A percentile compares a stretch with the other conserved stretches of the same genome.
Conservation (phyloP, 2,329 filamentous ascomycete genomes). For the Venturia aucupariae region DNA sequence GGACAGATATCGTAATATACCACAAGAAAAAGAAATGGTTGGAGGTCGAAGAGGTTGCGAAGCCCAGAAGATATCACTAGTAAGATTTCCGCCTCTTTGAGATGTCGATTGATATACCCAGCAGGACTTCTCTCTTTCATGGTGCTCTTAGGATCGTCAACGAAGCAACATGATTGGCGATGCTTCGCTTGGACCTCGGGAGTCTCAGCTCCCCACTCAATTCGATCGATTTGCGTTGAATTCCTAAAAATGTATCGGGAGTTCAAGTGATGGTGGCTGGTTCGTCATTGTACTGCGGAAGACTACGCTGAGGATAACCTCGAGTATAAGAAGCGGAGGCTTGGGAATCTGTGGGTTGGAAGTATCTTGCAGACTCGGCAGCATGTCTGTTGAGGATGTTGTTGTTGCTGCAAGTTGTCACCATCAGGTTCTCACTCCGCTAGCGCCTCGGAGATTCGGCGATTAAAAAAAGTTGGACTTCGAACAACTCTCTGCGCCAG, state of each 20-base stretch:
- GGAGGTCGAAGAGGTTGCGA: not conserved
- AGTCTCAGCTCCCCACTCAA: not conserved
- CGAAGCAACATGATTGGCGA: not conserved
- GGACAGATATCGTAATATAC: not conserved
- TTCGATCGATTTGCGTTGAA: not conserved
- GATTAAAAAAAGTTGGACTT: not conserved
- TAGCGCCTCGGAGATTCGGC: not conserved
- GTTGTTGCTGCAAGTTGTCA: not conserved
- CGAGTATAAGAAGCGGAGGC: not conserved
- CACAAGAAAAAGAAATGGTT: not conserved
- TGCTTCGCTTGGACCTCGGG: not conserved
- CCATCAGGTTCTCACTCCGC: not conserved
- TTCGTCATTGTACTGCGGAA: not conserved
- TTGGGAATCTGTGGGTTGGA: not conserved
- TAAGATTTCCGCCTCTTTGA: not conserved
- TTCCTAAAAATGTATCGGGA: not conserved
- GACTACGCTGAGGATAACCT: not conserved
- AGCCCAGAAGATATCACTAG: not conserved
- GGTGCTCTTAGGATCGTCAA: not conserved
- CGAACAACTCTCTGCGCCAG: not conserved
- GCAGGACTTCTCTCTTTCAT: not conserved
- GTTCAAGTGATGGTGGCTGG: not conserved
- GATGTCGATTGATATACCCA: too few relatives aligned
- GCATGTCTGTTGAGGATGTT: not conserved
- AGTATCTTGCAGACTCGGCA: not conserved